A percentile compares a stretch with the other conserved stretches of the same genome.
Evolutionary conservation across 2,329 filamentous ascomycete species (phyloP).

Genomic region (Ilyonectria destructans): DNA sequence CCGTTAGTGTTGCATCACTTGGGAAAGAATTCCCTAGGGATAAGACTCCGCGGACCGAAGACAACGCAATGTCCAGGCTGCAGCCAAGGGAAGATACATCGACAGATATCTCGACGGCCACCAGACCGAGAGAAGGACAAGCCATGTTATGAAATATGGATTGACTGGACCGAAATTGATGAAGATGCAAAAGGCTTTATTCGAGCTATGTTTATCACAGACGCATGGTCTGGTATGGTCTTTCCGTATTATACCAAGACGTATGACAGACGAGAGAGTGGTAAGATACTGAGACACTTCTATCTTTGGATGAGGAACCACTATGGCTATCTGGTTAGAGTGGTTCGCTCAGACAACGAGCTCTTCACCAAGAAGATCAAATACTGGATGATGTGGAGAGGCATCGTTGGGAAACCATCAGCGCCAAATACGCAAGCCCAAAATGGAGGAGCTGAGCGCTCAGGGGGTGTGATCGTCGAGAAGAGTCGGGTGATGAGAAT

Average conservation of each 20-base stretch:
- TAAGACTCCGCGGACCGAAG: background rate
- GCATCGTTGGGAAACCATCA: background rate
- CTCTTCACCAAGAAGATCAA: background rate
- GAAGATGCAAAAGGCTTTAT: background rate
- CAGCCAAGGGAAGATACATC: background rate
- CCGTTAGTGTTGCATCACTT: background rate
- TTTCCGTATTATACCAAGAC: background rate
- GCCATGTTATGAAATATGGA: background rate
- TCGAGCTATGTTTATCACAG: background rate
- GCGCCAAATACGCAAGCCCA: conserved; percentile 2
- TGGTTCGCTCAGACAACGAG: background rate
- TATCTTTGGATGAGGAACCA: background rate
- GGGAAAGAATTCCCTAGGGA: background rate
- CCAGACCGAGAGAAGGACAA: background rate
- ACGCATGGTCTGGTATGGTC: background rate
- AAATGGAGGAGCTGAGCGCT: background rate
- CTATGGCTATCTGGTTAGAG: background rate
- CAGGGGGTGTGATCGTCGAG: background rate
- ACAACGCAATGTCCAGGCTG: background rate
- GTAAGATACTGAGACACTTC: background rate
- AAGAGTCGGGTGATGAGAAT: background rate
- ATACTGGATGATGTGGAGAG: background rate
- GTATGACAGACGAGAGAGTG: background rate
- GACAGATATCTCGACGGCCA: background rate
- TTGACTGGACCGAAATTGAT: background rate